These are phyloP conservation scores for Macrolepiota dolichaula DNA, from an alignment of 768 basidiomycete species.

Conservation along the genomic window DNA sequence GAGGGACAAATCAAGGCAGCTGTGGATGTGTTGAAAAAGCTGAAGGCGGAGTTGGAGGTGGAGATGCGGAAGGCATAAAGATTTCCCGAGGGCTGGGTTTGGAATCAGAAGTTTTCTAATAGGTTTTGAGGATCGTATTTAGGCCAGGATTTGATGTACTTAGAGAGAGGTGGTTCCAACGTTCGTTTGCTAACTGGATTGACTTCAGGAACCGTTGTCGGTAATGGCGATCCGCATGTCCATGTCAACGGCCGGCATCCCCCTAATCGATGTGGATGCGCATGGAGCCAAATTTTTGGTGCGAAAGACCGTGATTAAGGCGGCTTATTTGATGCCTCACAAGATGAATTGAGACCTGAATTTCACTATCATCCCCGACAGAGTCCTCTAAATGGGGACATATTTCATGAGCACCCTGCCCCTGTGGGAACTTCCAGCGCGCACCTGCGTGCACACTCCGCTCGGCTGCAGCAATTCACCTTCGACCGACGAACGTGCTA, in stretches of 20 bases:
- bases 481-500: background rate
- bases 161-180: too few relatives aligned
- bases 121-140: background rate
- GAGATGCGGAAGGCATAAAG: constrained; percentile 1
- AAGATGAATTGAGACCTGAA: background rate
- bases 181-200: too few relatives aligned
- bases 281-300: too few relatives aligned
- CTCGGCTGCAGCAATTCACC: background rate
- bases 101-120: background rate
- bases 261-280: too few relatives aligned
- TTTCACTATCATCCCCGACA: background rate
- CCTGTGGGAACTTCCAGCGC: background rate
- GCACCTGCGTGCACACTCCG: background rate
- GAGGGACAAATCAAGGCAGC: constrained; percentile 60
- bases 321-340: background rate
- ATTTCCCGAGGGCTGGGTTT: background rate
- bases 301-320: background rate
- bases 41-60: constrained; percentile 56
- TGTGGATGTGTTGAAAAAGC: constrained; percentile 58
- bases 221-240: too few relatives aligned
- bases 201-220: too few relatives aligned
- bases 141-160: background rate
- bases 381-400: background rate
- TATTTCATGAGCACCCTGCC: background rate
- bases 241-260: too few relatives aligned